Conservation (phyloP, 306 rosid species). For the Castanopsis chinensis region DNA sequence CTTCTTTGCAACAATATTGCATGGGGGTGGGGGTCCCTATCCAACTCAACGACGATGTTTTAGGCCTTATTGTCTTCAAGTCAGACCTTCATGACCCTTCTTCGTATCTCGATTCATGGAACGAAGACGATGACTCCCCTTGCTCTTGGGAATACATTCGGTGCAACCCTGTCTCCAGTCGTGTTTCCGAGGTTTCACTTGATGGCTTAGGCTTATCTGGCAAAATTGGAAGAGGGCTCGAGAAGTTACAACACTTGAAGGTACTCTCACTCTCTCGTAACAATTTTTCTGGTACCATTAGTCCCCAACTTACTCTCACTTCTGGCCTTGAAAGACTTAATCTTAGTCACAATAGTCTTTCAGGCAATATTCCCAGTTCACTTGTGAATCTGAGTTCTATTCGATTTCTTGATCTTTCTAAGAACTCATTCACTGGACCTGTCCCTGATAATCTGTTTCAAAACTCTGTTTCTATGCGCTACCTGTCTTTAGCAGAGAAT, state of each 20-base stretch:
- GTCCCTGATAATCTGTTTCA: constrained; percentile 49
- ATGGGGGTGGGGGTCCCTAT: constrained; percentile 21
- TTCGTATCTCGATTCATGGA: constrained; percentile 70
- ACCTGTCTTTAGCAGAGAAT: constrained; percentile 58
- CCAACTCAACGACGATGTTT: constrained; percentile 73
- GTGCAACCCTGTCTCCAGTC: constrained; percentile 53
- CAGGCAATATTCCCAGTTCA: constrained; percentile 52
- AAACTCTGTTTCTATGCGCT: constrained; percentile 46
- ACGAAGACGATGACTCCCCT: constrained; percentile 71
- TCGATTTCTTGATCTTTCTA: constrained; percentile 65
- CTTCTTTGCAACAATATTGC: not conserved
- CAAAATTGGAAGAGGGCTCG: constrained; percentile 74
- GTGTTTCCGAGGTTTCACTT: constrained; percentile 58
- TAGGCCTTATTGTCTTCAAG: constrained; percentile 86
- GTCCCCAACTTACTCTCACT: constrained; percentile 57
- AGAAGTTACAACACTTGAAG: constrained; percentile 57
- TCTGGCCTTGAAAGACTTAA: constrained; percentile 44
- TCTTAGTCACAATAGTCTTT: constrained; percentile 63
- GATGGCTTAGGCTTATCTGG: constrained; percentile 62
- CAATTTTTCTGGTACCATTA: constrained; percentile 50
- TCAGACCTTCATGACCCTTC: constrained; percentile 77
- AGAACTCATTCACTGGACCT: constrained; percentile 61
- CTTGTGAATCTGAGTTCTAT: constrained; percentile 52
- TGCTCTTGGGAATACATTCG: constrained; percentile 67
- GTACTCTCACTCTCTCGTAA: constrained; percentile 67